Evolutionary conservation across 768 basidiomycete species (phyloP).

Genomic region (Tulasnella sp.): DNA sequence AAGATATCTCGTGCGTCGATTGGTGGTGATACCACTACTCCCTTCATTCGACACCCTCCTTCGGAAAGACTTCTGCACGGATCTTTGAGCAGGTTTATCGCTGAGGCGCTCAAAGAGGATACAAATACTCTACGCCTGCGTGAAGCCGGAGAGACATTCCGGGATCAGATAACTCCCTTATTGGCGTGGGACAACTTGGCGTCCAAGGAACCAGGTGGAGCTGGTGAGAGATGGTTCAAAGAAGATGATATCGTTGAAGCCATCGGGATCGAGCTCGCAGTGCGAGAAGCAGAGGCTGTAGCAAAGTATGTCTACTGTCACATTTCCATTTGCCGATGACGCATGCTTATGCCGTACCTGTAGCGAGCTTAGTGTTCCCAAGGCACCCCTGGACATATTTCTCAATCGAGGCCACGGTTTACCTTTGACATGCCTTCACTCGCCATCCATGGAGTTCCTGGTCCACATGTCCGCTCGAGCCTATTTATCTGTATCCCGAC

Average conservation of each 20-base stretch:
- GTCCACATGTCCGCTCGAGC: slow-evolving; percentile 56
- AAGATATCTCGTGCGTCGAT: slow-evolving; percentile 64
- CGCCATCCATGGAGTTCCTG: slow-evolving; percentile 63
- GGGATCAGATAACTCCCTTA: slow-evolving; percentile 53
- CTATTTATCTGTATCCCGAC: slow-evolving; percentile 45
- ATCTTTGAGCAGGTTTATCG: slow-evolving; percentile 46
- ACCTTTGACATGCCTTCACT: slow-evolving; percentile 59
- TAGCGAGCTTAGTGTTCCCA: slow-evolving; percentile 18
- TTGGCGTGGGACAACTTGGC: slow-evolving; percentile 65
- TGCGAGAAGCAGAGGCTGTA: slow-evolving; percentile 42
- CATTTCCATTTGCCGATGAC: not conserved
- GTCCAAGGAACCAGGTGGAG: slow-evolving; percentile 45
- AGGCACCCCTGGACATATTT: slow-evolving; percentile 59
- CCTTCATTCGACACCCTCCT: slow-evolving; percentile 23
- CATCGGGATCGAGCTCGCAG: slow-evolving; percentile 40
- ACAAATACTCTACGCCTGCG: slow-evolving; percentile 47
- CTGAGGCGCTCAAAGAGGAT: slow-evolving; percentile 48
- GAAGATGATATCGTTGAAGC: slow-evolving; percentile 48
- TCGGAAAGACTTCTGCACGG: slow-evolving; percentile 54
- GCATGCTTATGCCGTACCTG: not conserved
- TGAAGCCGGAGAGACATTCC: slow-evolving; percentile 37
- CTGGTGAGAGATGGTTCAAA: slow-evolving; percentile 55
- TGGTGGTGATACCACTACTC: slow-evolving; percentile 17
- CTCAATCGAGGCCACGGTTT: slow-evolving; percentile 54
- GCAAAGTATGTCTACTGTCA: slow-evolving; percentile 37